Evolutionary conservation across 352 stramenopile genomes (phyloP).

Genomic region (Phytophthora uliginosa): DNA sequence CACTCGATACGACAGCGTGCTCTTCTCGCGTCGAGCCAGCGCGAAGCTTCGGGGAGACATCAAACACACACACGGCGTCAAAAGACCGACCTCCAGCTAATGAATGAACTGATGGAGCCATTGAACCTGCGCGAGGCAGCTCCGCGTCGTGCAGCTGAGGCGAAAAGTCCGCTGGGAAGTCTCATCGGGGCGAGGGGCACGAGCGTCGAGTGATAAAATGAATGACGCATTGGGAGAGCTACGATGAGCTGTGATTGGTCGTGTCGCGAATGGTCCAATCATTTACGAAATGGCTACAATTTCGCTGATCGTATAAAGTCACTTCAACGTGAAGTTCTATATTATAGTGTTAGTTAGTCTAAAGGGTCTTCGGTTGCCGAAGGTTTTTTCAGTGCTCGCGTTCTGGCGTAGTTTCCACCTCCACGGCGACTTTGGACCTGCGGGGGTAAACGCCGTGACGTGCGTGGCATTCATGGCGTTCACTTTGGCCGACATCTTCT

Average conservation of each 20-base stretch:
- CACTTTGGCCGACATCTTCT: constrained; percentile 34
- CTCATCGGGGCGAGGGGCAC: constrained; percentile 15
- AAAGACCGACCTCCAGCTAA: background rate
- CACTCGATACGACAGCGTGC: constrained; percentile 69
- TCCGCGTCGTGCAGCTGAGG: constrained; percentile 16
- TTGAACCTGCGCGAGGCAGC: constrained; percentile 33
- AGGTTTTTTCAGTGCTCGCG: background rate
- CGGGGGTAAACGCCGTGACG: constrained; percentile 16
- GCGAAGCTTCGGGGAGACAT: constrained; percentile 11
- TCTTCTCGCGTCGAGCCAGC: constrained; percentile 45
- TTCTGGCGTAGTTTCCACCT: constrained; percentile 14
- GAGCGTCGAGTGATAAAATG: background rate
- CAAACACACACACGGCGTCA: background rate
- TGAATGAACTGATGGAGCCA: background rate
- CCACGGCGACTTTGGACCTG: constrained; percentile 10
- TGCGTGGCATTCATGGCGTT: constrained; percentile 26
- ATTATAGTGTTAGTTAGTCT: background rate
- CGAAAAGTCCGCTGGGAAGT: constrained; percentile 24
- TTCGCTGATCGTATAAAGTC: constrained; percentile 21
- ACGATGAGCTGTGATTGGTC: constrained; percentile 13
- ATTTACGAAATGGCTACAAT: constrained; percentile 32
- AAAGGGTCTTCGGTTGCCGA: background rate
- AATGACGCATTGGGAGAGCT: constrained; percentile 19
- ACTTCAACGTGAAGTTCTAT: constrained; percentile 1
- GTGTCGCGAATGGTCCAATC: constrained; percentile 28